Evolutionary conservation across 495 filamentous ascomycete genomes (phyloP).

Genomic region (Aspergillus ellipticus): DNA sequence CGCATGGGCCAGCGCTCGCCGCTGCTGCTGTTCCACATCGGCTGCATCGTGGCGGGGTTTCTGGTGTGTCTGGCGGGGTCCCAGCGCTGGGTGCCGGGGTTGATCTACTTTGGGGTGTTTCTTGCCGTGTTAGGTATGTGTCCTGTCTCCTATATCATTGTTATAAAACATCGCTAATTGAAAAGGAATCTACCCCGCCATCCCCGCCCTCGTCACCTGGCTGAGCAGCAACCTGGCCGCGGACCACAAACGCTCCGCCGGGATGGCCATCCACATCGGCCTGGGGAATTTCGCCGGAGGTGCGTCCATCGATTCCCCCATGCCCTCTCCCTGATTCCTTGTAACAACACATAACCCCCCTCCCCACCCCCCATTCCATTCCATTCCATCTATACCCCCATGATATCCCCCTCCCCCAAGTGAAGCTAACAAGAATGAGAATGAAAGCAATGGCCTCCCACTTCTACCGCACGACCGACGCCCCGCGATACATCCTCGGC

Average conservation of each 20-base stretch:
- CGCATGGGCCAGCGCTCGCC: slow-evolving; percentile 55
- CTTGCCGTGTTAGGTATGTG: slow-evolving; percentile 62
- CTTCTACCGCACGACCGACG: slow-evolving; percentile 66
- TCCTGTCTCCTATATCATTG: slow-evolving; percentile 17
- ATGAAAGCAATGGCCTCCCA: slow-evolving; percentile 64
- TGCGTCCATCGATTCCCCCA: slow-evolving; percentile 10
- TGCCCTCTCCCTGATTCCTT: neutral
- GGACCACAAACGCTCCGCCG: slow-evolving; percentile 65
- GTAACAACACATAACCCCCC: too few relatives aligned
- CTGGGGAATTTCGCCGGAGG: slow-evolving; percentile 66
- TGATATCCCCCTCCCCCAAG: too few relatives aligned
- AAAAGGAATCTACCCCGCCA: slow-evolving; percentile 38
- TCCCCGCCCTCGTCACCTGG: slow-evolving; percentile 69
- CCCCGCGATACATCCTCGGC: slow-evolving; percentile 62
- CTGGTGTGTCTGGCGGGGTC: slow-evolving; percentile 49
- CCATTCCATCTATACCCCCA: neutral
- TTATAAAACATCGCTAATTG: too few relatives aligned
- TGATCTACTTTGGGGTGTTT: slow-evolving; percentile 73
- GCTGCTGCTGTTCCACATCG: slow-evolving; percentile 59
- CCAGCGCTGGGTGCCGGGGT: slow-evolving; percentile 49
- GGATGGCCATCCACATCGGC: slow-evolving; percentile 74
- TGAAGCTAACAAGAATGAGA: too few relatives aligned
- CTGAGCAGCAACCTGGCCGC: slow-evolving; percentile 68
- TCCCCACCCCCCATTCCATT: neutral
- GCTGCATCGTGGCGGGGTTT: slow-evolving; percentile 63